Evolutionary conservation across 1,284 basidiomycete species (phyloP).

Genomic region (Apiotrichum laibachii): DNA sequence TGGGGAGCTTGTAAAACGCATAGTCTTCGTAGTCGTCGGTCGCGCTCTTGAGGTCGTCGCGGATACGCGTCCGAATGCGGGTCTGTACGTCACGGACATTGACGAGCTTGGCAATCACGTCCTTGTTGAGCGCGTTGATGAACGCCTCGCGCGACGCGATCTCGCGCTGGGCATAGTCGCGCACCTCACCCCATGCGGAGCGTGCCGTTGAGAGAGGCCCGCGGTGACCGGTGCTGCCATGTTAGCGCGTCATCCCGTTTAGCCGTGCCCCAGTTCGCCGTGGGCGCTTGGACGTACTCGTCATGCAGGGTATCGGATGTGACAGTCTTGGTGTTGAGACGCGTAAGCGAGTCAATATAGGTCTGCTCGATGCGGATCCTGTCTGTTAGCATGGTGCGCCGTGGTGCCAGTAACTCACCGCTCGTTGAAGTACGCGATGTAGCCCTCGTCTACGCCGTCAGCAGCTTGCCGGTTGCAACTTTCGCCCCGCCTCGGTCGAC

Average conservation of each 20-base stretch:
- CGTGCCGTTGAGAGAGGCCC: conserved; percentile 62
- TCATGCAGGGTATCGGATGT: conserved; percentile 58
- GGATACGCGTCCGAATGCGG: conserved; percentile 80
- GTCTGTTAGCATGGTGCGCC: conserved; percentile 17
- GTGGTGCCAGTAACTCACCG: conserved; percentile 57
- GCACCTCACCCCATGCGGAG: conserved; percentile 73
- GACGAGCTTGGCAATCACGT: conserved; percentile 67
- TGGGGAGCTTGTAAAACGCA: conserved; percentile 69
- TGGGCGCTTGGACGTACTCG: conserved; percentile 34
- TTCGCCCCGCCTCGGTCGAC: too few species aligned
- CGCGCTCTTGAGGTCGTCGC: conserved; percentile 79
- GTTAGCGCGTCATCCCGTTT: background rate
- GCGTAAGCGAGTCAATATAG: conserved; percentile 70
- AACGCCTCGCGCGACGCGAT: conserved; percentile 76
- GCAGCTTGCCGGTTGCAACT: conserved; percentile 4
- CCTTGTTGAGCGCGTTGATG: conserved; percentile 63
- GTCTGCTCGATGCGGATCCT: conserved; percentile 77
- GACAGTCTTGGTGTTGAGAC: conserved; percentile 66
- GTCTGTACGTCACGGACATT: conserved; percentile 73
- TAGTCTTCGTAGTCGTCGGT: conserved; percentile 70
- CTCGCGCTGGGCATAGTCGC: conserved; percentile 80
- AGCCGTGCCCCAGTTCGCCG: too few species aligned
- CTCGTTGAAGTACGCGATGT: conserved; percentile 78
- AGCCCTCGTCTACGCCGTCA: conserved; percentile 58
- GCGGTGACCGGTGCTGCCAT: conserved; percentile 50